These are phyloP conservation scores for Cucurbita pepo DNA, from an alignment of 306 rosid species.

Conservation along the genomic window DNA sequence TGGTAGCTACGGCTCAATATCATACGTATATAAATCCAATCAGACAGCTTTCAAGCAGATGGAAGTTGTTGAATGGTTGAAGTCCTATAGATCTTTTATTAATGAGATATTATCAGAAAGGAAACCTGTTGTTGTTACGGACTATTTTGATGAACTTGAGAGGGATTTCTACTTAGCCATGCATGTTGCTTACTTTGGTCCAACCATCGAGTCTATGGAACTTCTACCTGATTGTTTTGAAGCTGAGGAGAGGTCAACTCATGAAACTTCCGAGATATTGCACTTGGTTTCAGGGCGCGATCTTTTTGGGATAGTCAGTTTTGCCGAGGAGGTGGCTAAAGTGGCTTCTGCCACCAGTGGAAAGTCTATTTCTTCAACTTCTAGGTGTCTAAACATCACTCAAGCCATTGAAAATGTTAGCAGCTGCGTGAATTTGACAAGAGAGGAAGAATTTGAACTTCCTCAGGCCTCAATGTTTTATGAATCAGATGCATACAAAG, in stretches of 20 bases:
- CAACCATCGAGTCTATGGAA: slow-evolving; percentile 58
- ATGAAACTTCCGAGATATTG: slow-evolving; percentile 78
- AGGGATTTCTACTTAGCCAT: slow-evolving; percentile 82
- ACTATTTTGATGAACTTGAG: slow-evolving; percentile 69
- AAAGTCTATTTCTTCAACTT: slow-evolving; percentile 33
- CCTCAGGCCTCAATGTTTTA: slow-evolving; percentile 13
- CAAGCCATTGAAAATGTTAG: slow-evolving; percentile 20
- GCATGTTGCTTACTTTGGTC: slow-evolving; percentile 76
- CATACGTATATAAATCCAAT: slow-evolving; percentile 29
- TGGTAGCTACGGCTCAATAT: slow-evolving; percentile 20
- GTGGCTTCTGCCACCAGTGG: slow-evolving; percentile 25
- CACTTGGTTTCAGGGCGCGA: slow-evolving; percentile 95
- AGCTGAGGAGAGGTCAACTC: slow-evolving; percentile 90
- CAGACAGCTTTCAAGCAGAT: slow-evolving; percentile 32
- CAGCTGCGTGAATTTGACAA: slow-evolving; percentile 13
- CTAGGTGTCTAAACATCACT: slow-evolving; percentile 15
- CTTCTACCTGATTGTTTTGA: slow-evolving; percentile 83
- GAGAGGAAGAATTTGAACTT: slow-evolving; percentile 14
- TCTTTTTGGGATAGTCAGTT: slow-evolving; percentile 79
- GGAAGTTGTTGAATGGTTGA: slow-evolving; percentile 96
- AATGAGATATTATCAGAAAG: slow-evolving; percentile 53
- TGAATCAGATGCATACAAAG: slow-evolving; percentile 48
- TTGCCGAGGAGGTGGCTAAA: slow-evolving; percentile 31
- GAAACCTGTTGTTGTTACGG: slow-evolving; percentile 56
- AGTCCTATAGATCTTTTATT: slow-evolving; percentile 64